phyloP scores from a whole-genome alignment of 2,329 filamentous ascomycete genomes.

The Claviceps maximensis region DNA sequence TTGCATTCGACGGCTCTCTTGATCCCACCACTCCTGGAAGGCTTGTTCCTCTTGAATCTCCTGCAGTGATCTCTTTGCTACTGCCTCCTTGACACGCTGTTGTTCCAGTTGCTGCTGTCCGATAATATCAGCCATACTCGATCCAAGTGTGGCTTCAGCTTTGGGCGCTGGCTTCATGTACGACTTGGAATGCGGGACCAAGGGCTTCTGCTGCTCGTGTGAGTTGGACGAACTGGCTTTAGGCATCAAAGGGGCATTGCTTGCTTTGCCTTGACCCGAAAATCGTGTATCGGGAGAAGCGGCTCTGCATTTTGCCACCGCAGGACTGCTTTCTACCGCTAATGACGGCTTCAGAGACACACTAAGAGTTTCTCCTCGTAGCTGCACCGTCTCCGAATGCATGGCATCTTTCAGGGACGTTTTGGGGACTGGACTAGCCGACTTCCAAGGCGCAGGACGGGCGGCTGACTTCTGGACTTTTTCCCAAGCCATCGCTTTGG shows the following conservation, averaged over 20 bases:
- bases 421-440: constrained; percentile 33
- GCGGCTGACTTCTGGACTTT: constrained; percentile 23
- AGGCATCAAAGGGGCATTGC: constrained; percentile 18
- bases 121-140: constrained; percentile 80
- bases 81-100: constrained; percentile 66
- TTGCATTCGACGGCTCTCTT: constrained; percentile 61
- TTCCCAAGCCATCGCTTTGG: constrained; percentile 31
- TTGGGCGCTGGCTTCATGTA: constrained; percentile 46
- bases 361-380: constrained; percentile 12
- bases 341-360: constrained; percentile 29
- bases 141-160: constrained; percentile 49
- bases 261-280: constrained; percentile 38
- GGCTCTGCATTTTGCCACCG: constrained; percentile 31
- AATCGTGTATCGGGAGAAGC: constrained; percentile 52
- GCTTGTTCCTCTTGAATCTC: constrained; percentile 96
- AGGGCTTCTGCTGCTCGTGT: constrained; percentile 22
- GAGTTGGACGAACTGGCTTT: constrained; percentile 15
- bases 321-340: constrained; percentile 26
- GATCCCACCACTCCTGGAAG: constrained; percentile 94
- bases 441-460: constrained; percentile 53
- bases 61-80: constrained; percentile 75
- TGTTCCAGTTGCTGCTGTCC: constrained; percentile 78
- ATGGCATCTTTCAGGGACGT: constrained; percentile 37
- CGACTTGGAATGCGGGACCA: constrained; percentile 47
- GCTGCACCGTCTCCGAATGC: constrained; percentile 15